Evolutionary conservation across 306 rosid species (phyloP).

Genomic region (Quercus gilva): DNA sequence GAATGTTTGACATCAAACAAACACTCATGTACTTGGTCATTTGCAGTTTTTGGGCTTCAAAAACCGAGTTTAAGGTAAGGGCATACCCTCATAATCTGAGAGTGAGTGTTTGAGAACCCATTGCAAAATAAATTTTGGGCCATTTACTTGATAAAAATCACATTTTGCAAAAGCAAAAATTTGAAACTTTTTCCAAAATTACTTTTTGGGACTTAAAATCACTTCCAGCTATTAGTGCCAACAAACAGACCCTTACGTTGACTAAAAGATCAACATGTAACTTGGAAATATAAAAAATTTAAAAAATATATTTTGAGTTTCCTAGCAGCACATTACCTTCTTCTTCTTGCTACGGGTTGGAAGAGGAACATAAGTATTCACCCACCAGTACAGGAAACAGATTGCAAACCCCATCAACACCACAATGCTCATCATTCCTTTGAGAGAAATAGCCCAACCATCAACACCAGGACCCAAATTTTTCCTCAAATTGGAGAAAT

Average conservation of each 20-base stretch:
- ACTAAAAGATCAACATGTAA: background rate
- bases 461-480: conserved; percentile 91
- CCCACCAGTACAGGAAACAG: conserved; percentile 92
- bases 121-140: too few relatives aligned
- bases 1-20: background rate
- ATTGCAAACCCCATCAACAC: conserved; percentile 69
- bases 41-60: too few relatives aligned
- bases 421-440: conserved; percentile 93
- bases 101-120: too few relatives aligned
- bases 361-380: conserved; percentile 68
- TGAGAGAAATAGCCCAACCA: conserved; percentile 93
- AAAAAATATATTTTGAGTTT: background rate
- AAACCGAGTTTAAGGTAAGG: too few relatives aligned
- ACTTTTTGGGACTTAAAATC: too few relatives aligned
- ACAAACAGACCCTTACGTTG: background rate
- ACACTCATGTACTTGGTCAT: background rate
- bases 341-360: conserved; percentile 90
- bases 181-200: too few relatives aligned
- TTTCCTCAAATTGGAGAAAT: conserved; percentile 79
- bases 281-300: background rate
- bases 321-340: conserved; percentile 55
- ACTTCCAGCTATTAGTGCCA: background rate
- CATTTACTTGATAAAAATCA: too few relatives aligned
- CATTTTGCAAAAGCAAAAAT: background rate
- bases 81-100: too few relatives aligned